A percentile compares a stretch with the other conserved stretches of the same genome.
phyloP scores from a whole-genome alignment of 2,329 filamentous ascomycete genomes.

The Pseudogymnoascus sp. region DNA sequence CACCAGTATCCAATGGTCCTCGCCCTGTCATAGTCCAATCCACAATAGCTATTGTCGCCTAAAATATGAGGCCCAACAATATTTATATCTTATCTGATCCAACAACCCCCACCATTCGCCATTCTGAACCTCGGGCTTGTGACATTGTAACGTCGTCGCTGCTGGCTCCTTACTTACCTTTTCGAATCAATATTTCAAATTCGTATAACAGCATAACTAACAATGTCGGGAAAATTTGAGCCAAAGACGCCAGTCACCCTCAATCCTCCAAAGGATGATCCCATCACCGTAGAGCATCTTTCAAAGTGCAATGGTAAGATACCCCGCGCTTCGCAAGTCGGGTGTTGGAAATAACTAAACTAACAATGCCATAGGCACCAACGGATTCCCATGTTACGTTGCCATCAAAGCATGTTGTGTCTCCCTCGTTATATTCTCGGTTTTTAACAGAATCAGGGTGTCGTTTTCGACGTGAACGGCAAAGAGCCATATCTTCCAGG shows the following conservation, averaged over 20 bases:
- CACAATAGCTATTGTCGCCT: neutral
- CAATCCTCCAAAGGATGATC: constrained; percentile 77
- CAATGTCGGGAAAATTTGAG: constrained; percentile 62
- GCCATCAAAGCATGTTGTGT: constrained; percentile 54
- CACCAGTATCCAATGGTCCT: neutral
- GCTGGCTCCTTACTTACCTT: neutral
- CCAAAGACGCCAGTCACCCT: constrained; percentile 71
- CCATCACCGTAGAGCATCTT: constrained; percentile 73
- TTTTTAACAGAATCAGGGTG: constrained; percentile 51
- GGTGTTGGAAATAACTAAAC: neutral
- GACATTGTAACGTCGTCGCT: neutral
- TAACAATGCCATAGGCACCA: constrained; percentile 43
- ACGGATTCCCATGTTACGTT: constrained; percentile 59
- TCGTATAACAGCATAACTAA: neutral
- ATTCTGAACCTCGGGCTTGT: constrained; percentile 4
- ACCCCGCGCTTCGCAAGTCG: constrained; percentile 1
- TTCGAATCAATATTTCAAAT: neutral
- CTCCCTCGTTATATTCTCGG: neutral
- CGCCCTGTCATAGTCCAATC: neutral
- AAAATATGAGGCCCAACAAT: neutral
- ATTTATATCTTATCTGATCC: neutral
- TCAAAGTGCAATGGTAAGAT: constrained; percentile 72
- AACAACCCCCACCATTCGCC: constrained; percentile 1
- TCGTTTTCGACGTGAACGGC: constrained; percentile 86
- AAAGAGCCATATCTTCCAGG: constrained; percentile 80